Evolutionary conservation across 106 monocot genomes (phyloP).

Genomic region (Dendrobium catenatum): DNA sequence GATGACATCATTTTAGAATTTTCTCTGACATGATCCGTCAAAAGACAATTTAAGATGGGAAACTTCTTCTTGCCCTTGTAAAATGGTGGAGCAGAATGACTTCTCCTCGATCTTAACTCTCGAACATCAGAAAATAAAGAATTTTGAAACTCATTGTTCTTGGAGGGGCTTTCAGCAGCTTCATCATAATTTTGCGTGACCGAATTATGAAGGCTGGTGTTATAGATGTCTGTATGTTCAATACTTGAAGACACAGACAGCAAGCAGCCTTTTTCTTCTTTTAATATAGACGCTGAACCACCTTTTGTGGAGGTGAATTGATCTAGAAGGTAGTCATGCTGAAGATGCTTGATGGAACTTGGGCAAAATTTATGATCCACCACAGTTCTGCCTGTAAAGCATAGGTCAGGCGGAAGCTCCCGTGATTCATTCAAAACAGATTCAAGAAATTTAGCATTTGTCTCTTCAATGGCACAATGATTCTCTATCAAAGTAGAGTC

Average conservation of each 20-base stretch:
- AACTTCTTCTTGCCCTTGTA: slow-evolving; percentile 48
- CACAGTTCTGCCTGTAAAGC: slow-evolving; percentile 4
- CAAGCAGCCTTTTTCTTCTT: slow-evolving; percentile 14
- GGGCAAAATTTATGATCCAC: background rate
- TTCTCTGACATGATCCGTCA: slow-evolving; percentile 14
- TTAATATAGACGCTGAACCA: slow-evolving; percentile 4
- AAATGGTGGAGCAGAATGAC: slow-evolving; percentile 87
- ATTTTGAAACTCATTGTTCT: slow-evolving; percentile 17
- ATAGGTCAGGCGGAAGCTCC: slow-evolving; percentile 10
- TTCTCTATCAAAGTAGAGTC: slow-evolving; percentile 9
- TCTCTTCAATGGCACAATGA: slow-evolving; percentile 5
- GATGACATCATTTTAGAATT: slow-evolving; percentile 4
- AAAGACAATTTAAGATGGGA: slow-evolving; percentile 26
- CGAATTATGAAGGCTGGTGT: background rate
- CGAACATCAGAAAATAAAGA: slow-evolving; percentile 7
- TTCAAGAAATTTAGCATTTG: slow-evolving; percentile 2
- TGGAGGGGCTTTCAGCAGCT: slow-evolving; percentile 3
- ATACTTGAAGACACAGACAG: slow-evolving; percentile 11
- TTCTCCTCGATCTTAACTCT: slow-evolving; percentile 42
- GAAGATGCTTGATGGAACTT: slow-evolving; percentile 12
- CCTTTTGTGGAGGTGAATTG: slow-evolving; percentile 8
- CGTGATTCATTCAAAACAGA: slow-evolving; percentile 10
- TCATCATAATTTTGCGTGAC: slow-evolving; percentile 11
- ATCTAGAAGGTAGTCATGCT: slow-evolving; percentile 15
- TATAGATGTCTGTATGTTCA: slow-evolving; percentile 5